Conservation (phyloP, 441 rosid genomes). For the Adansonia gregorii region DNA sequence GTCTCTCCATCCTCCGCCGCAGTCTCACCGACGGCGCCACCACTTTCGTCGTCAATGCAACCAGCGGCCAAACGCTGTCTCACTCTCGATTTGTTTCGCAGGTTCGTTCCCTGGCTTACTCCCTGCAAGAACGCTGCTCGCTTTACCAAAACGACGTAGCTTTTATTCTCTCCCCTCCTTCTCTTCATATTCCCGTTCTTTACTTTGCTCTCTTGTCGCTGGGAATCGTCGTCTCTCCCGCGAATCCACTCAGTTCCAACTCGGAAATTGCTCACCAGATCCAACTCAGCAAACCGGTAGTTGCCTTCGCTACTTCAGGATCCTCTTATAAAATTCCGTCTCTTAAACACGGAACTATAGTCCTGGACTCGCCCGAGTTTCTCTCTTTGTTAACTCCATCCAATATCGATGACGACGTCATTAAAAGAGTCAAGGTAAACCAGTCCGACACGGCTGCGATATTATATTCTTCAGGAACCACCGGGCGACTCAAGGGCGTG, state of each 20-base stretch:
- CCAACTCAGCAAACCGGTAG: conserved; percentile 56
- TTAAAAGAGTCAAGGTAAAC: conserved; percentile 35
- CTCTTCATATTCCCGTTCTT: conserved; percentile 63
- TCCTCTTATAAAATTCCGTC: conserved; percentile 52
- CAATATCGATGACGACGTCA: background rate
- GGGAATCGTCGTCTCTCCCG: conserved; percentile 71
- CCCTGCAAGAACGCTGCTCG: conserved; percentile 44
- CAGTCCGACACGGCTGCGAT: conserved; percentile 74
- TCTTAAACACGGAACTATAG: conserved; percentile 52
- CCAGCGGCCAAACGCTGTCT: conserved; percentile 47
- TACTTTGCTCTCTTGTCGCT: conserved; percentile 77
- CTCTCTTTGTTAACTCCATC: conserved; percentile 41
- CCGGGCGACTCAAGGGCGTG: conserved; percentile 82
- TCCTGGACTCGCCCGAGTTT: conserved; percentile 82
- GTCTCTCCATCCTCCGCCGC: conserved; percentile 51
- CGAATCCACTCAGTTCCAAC: conserved; percentile 70
- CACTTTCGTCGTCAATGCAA: conserved; percentile 47
- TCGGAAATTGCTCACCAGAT: conserved; percentile 66
- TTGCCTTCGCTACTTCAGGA: conserved; percentile 75
- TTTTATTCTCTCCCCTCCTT: conserved; percentile 64
- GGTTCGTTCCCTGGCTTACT: conserved; percentile 51
- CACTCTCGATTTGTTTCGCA: conserved; percentile 51
- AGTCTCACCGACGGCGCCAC: conserved; percentile 40
- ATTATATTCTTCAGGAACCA: conserved; percentile 86
- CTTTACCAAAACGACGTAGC: conserved; percentile 64